These are phyloP conservation scores for Curvularia lunata DNA, from an alignment of 2,329 filamentous ascomycete genomes.

Conservation along the genomic window DNA sequence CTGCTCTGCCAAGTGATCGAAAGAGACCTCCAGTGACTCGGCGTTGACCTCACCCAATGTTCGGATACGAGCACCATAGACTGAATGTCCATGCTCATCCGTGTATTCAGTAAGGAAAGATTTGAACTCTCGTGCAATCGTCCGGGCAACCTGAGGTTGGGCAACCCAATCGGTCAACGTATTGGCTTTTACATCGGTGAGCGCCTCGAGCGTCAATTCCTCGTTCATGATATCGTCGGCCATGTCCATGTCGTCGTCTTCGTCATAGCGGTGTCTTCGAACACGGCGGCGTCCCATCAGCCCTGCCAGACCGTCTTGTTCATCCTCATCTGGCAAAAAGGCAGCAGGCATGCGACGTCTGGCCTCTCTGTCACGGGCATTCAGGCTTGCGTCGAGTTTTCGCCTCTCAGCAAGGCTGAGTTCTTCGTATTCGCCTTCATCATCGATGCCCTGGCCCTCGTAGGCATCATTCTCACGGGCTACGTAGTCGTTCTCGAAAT, in stretches of 20 bases:
- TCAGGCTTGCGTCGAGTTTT: conserved; percentile 74
- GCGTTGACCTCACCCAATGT: conserved; percentile 97
- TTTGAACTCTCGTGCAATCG: conserved; percentile 96
- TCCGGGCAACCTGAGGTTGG: conserved; percentile 85
- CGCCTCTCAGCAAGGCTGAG: conserved; percentile 71
- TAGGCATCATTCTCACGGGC: conserved; percentile 65
- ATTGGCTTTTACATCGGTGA: conserved; percentile 90
- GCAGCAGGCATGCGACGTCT: conserved; percentile 71
- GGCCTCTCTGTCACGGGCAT: conserved; percentile 74
- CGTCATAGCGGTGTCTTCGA: conserved; percentile 88
- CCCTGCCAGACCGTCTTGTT: conserved; percentile 83
- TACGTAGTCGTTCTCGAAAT: conserved; percentile 68
- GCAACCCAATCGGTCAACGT: conserved; percentile 96
- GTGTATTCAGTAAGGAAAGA: conserved; percentile 96
- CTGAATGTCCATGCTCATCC: conserved; percentile 84
- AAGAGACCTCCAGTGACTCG: conserved; percentile 94
- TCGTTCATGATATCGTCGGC: conserved; percentile 94
- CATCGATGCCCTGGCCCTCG: conserved; percentile 74
- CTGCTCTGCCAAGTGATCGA: conserved; percentile 85
- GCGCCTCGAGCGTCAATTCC: conserved; percentile 87
- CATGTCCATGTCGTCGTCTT: conserved; percentile 90
- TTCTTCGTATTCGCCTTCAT: conserved; percentile 78
- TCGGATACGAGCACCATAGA: conserved; percentile 92
- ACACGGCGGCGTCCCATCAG: conserved; percentile 84
- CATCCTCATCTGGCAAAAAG: conserved; percentile 81